Conservation (phyloP, 495 filamentous ascomycete species). For the Cercophora samala region DNA sequence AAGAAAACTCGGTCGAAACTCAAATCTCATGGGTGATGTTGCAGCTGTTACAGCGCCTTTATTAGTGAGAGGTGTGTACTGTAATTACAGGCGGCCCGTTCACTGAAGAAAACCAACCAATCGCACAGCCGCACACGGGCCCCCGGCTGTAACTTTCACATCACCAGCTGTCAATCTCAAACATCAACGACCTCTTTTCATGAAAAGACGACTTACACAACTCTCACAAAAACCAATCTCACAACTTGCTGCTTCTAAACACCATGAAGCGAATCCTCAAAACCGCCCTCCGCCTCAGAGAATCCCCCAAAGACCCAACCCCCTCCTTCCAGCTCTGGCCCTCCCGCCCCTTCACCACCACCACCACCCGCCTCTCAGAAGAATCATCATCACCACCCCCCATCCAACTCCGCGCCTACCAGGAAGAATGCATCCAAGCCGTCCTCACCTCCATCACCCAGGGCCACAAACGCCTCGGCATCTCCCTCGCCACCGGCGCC, state of each 20-base stretch:
- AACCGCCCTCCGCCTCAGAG: constrained; percentile 2
- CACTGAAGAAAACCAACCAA: neutral
- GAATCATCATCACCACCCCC: neutral
- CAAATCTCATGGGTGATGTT: neutral
- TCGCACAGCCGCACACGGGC: neutral
- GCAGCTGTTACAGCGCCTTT: neutral
- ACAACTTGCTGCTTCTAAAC: no score
- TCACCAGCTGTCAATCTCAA: neutral
- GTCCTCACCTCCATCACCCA: constrained; percentile 67
- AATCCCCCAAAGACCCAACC: constrained; percentile 6
- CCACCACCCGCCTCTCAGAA: neutral
- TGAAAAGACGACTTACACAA: neutral
- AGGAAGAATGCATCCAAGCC: constrained; percentile 86
- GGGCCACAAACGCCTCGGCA: constrained; percentile 77
- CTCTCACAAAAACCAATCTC: no score
- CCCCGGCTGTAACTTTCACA: neutral
- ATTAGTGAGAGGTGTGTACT: neutral
- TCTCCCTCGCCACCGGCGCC: constrained; percentile 87
- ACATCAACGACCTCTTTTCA: neutral
- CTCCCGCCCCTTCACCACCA: neutral
- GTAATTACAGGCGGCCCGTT: neutral
- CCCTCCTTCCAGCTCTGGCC: neutral
- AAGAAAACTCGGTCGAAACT: neutral
- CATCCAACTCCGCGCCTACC: constrained; percentile 68
- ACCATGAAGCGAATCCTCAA: neutral